Evolutionary conservation across 768 basidiomycete species (phyloP).

Genomic region (Dentipellis sp.): DNA sequence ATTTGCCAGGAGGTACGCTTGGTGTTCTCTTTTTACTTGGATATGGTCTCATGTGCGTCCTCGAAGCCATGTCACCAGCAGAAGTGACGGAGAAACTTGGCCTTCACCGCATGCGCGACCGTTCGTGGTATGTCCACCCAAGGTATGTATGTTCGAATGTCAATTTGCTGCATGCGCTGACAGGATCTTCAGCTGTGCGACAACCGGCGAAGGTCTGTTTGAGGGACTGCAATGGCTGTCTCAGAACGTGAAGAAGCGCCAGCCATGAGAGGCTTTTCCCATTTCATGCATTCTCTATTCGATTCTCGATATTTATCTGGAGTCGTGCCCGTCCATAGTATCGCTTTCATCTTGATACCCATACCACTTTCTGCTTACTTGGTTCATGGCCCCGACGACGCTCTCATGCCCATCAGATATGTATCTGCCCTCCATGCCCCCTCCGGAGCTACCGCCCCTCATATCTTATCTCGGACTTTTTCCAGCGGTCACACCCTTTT

Average conservation of each 20-base stretch:
- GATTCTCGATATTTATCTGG: not conserved
- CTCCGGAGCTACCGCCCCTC: not conserved
- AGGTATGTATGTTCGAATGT: constrained; percentile 46
- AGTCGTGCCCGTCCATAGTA: constrained; percentile 6
- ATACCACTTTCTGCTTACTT: constrained; percentile 16
- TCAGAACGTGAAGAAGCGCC: constrained; percentile 92
- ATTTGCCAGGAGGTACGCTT: constrained; percentile 84
- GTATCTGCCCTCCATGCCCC: constrained; percentile 1
- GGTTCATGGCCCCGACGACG: constrained; percentile 10
- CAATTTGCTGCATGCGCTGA: not conserved
- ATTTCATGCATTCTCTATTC: not conserved
- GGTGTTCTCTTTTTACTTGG: not conserved
- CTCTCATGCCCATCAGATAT: constrained; percentile 1
- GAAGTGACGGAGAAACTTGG: constrained; percentile 98
- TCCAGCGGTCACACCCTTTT: not conserved
- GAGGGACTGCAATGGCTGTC: constrained; percentile 97
- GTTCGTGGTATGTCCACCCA: constrained; percentile 99
- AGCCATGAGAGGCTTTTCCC: constrained; percentile 38
- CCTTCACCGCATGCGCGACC: constrained; percentile 90
- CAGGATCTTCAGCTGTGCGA: constrained; percentile 63
- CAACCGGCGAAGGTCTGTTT: constrained; percentile 93
- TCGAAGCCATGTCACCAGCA: constrained; percentile 92
- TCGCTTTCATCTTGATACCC: constrained; percentile 16
- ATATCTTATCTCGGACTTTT: not conserved
- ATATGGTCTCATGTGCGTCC: constrained; percentile 1